Conservation (phyloP, 495 filamentous ascomycete species). For the Aspergillus asperescens region DNA sequence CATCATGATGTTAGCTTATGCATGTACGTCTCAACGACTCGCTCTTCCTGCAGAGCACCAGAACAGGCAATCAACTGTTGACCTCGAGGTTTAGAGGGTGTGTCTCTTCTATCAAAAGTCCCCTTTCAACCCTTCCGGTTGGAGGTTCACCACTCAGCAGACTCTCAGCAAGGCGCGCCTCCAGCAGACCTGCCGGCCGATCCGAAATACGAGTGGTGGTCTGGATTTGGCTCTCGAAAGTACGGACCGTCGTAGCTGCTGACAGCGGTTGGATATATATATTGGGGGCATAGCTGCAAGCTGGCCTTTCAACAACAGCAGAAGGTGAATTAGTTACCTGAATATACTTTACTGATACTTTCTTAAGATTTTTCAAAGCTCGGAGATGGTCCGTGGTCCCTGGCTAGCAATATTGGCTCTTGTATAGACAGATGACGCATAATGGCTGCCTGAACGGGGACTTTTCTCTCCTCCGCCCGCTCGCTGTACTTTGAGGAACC, state of each 20-base stretch:
- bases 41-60: neutral
- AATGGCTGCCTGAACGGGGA: conserved; percentile 14
- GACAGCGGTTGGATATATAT: neutral
- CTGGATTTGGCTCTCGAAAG: neutral
- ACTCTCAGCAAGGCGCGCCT: neutral
- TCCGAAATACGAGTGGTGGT: no score
- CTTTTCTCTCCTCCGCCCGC: conserved; percentile 7
- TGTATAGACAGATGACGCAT: conserved; percentile 16
- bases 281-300: neutral
- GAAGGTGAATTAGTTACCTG: neutral
- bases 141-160: neutral
- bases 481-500: conserved; percentile 17
- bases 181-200: no score
- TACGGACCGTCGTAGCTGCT: neutral
- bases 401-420: neutral
- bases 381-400: neutral
- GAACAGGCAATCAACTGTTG: neutral
- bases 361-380: neutral
- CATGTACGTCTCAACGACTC: neutral
- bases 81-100: neutral
- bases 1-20: neutral
- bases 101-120: neutral
- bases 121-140: neutral
- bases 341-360: neutral
- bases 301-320: no score